Evolutionary conservation across 2,329 filamentous ascomycete genomes (phyloP).

Genomic region (Hymenoscyphus occultus): DNA sequence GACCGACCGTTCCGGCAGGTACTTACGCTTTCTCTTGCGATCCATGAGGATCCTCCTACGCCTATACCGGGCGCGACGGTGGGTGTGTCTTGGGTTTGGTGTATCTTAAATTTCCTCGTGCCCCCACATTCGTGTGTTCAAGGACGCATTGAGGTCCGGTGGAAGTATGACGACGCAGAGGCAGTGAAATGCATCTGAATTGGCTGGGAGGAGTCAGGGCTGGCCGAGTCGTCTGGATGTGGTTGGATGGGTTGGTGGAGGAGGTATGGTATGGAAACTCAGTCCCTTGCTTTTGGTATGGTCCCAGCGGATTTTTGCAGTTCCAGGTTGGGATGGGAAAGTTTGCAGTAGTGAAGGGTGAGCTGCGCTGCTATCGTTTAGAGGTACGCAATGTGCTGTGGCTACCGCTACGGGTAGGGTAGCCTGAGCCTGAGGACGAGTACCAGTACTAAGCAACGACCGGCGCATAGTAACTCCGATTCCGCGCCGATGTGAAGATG

Average conservation of each 20-base stretch:
- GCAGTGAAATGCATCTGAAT: constrained; percentile 39
- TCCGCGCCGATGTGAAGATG: too few relatives aligned
- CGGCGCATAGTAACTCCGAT: too few relatives aligned
- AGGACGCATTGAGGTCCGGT: constrained; percentile 35
- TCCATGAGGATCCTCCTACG: constrained; percentile 50
- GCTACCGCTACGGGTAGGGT: not conserved
- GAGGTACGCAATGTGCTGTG: not conserved
- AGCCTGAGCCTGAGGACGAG: too few relatives aligned
- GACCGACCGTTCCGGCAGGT: not conserved
- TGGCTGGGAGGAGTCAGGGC: constrained; percentile 12
- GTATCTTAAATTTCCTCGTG: constrained; percentile 31
- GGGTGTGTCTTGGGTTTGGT: constrained; percentile 25
- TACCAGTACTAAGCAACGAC: too few relatives aligned
- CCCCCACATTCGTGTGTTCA: constrained; percentile 38
- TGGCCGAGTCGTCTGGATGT: constrained; percentile 17
- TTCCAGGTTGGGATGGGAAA: not conserved
- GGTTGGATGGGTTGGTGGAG: not conserved
- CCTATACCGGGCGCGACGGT: constrained; percentile 22
- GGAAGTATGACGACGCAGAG: constrained; percentile 32
- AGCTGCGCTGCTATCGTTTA: constrained; percentile 6
- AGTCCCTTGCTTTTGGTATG: constrained; percentile 12
- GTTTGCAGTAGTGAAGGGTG: constrained; percentile 2
- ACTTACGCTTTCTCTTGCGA: constrained; percentile 61
- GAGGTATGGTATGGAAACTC: constrained; percentile 13
- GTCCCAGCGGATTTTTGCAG: not conserved